Evolutionary conservation across 495 filamentous ascomycete genomes (phyloP).

Genomic region (Talaromyces trachyspermus): DNA sequence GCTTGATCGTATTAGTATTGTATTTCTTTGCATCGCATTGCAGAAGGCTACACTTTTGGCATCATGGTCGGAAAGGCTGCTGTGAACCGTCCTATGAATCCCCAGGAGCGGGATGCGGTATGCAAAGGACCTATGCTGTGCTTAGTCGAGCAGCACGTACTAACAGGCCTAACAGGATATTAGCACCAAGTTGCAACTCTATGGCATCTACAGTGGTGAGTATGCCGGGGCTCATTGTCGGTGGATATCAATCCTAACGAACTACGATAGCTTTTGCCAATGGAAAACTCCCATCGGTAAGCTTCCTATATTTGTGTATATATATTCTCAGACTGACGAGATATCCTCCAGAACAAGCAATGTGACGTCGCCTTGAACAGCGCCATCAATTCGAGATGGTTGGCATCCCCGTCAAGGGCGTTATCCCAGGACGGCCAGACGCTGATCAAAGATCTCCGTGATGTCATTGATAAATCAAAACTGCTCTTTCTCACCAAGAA

Average conservation of each 20-base stretch:
- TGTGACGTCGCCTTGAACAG: slow-evolving; percentile 91
- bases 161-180: slow-evolving; percentile 49
- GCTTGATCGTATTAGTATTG: too few relatives aligned
- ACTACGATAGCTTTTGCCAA: slow-evolving; percentile 62
- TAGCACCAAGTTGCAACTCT: slow-evolving; percentile 90
- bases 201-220: slow-evolving; percentile 77
- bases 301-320: too few relatives aligned
- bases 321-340: slow-evolving; percentile 27
- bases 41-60: too few relatives aligned
- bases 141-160: slow-evolving; percentile 2
- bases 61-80: slow-evolving; percentile 31
- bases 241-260: slow-evolving; percentile 13
- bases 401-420: slow-evolving; percentile 64
- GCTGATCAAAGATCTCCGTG: slow-evolving; percentile 67
- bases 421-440: slow-evolving; percentile 74
- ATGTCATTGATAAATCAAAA: slow-evolving; percentile 86
- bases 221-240: neutral
- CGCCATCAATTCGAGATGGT: slow-evolving; percentile 57
- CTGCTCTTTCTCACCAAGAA: slow-evolving; percentile 89
- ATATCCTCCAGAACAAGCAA: slow-evolving; percentile 63
- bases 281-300: slow-evolving; percentile 65
- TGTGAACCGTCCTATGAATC: slow-evolving; percentile 60
- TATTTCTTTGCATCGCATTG: too few relatives aligned
- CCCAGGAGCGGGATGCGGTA: slow-evolving; percentile 10
- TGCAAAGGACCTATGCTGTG: neutral